Base-by-base conservation (phyloP, 2,329 filamentous ascomycete genomes). In the Pleomassaria siparia region DNA sequence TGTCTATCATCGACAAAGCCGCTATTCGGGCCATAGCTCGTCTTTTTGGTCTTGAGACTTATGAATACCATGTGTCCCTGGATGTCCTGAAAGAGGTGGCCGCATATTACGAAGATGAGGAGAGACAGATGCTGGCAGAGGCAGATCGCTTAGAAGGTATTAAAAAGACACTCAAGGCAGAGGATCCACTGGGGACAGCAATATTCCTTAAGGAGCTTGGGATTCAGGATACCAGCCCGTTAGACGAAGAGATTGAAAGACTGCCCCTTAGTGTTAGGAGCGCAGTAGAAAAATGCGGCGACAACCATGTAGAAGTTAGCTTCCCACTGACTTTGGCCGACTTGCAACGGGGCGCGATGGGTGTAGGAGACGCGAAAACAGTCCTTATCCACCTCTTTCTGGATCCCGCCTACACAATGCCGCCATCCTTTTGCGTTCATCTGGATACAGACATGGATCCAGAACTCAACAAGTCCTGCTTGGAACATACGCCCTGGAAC, bases 341-440 rank as follows among this genome's bases (percentile, higher is more conserved):
- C 1, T 43, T 69, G 2, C 56, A 68, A 37, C 54, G 60, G n/a
- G 41, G 20, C 5, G 64, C 56, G 3, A 54, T 68, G 49, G 67
- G 62, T 15, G 40, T 62, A 2, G 60, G 58, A 6, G 37, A 35
- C 11, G 59, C 64, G 7, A 60, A 58, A 2, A 59, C 47, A 10
- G 30, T 68, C 2, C 39, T 65, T 15, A 39, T 69, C n/a, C 58
- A 64, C 4, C 32, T 70, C 1, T 53, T 41, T n/a, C 21, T 62
- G 4, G 51, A 55, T 16, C 39, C 43, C 36, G 37, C 26, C 2
- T 44, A 43, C 5, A 36, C 40, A 0, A 39, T 50, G 11, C 47
- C 56, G 1, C 47, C 57, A 7, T 45, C 49, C 1, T 70, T 69
- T 30, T 70, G 66, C 29, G 16, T 62, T 9, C 66, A 69, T 43